A percentile compares a stretch with the other conserved stretches of the same genome.
phyloP scores from a whole-genome alignment of 2,329 filamentous ascomycete species.

The Nothophaeocryptopus gaeumannii region DNA sequence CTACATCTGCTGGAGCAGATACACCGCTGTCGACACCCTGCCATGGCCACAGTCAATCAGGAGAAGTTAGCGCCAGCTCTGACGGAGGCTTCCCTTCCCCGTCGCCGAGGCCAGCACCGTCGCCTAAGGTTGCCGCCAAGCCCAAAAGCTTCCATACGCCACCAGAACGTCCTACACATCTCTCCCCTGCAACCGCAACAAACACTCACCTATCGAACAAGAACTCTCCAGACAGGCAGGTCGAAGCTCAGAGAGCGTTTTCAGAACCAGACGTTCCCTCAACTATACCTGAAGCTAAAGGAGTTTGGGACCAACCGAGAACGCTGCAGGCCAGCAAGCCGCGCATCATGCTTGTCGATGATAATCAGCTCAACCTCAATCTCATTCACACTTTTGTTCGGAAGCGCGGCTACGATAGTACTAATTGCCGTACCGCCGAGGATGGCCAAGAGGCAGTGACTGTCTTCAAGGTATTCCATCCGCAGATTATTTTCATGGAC shows the following conservation, averaged over 20 bases:
- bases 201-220: too few species aligned
- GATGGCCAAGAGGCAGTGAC: conserved; percentile 51
- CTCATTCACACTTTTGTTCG: conserved; percentile 35
- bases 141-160: too few species aligned
- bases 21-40: too few species aligned
- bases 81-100: conserved; percentile 18
- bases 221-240: too few species aligned
- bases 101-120: background rate
- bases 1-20: too few species aligned
- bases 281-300: too few species aligned
- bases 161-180: too few species aligned
- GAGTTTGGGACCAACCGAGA: background rate
- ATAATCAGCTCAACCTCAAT: conserved; percentile 30
- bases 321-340: conserved; percentile 13
- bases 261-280: too few species aligned
- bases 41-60: background rate
- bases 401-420: conserved; percentile 20
- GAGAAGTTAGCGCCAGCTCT: conserved; percentile 6
- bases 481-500: conserved; percentile 52
- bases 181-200: too few species aligned
- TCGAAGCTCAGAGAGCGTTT: too few species aligned
- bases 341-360: conserved; percentile 29
- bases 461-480: conserved; percentile 37
- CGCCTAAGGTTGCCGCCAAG: too few species aligned
- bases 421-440: conserved; percentile 39